These are phyloP conservation scores for Cunninghamia lanceolata DNA, from an alignment of 75 land plant genomes.

Conservation along the genomic window DNA sequence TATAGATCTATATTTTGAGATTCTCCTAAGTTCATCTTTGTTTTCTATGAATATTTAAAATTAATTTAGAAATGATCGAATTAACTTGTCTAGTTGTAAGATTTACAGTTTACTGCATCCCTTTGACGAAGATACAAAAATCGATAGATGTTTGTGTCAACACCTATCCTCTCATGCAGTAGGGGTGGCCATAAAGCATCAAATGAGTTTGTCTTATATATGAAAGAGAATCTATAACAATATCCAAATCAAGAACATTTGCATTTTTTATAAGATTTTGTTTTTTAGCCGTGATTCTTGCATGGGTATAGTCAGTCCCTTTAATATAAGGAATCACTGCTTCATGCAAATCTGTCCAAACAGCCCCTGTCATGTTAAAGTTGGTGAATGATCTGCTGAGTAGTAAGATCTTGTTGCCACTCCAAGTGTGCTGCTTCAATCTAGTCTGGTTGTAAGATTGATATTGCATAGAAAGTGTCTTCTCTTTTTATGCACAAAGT, in stretches of 20 bases:
- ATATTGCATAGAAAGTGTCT: too few relatives aligned
- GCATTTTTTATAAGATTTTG: too few relatives aligned
- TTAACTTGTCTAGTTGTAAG: not conserved
- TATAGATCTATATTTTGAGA: not conserved
- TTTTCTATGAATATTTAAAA: not conserved
- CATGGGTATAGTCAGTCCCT: too few relatives aligned
- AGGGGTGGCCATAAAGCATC: not conserved
- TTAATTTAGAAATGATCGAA: not conserved
- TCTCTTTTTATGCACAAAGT: too few relatives aligned
- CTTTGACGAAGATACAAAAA: not conserved
- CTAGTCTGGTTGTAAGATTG: too few relatives aligned
- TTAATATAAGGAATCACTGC: too few relatives aligned
- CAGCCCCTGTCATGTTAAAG: too few relatives aligned
- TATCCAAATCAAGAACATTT: not conserved
- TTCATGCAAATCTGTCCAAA: too few relatives aligned
- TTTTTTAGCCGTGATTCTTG: too few relatives aligned
- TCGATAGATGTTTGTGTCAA: not conserved
- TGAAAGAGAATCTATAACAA: not conserved
- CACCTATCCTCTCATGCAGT: not conserved
- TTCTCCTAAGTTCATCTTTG: not conserved
- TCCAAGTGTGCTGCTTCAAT: too few relatives aligned
- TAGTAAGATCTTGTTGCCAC: too few relatives aligned
- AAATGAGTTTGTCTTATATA: not conserved
- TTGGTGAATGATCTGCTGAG: too few relatives aligned
- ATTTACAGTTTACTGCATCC: not conserved